Percentiles rank a stretch among this genome's conserved stretches.
Conservation (phyloP, 164 flowering plant genomes). For the Nymphaea colorata region DNA sequence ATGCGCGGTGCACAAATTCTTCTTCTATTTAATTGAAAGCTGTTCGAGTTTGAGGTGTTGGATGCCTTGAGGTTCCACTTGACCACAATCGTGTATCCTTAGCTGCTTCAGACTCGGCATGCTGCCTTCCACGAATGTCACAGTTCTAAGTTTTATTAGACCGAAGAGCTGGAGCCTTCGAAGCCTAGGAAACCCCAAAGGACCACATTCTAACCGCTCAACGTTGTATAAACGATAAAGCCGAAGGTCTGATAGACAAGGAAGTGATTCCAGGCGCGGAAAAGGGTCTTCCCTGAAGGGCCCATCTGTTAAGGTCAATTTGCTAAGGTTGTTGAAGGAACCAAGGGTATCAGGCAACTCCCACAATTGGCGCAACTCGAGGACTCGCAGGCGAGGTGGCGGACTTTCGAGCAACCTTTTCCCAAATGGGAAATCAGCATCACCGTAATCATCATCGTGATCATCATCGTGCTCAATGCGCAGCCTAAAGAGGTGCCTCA, state of each 20-base stretch:
- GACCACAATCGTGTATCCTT: background rate
- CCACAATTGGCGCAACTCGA: background rate
- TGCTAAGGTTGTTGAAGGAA: conserved; percentile 1
- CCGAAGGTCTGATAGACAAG: conserved; percentile 3
- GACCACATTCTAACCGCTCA: no score
- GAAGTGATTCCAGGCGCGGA: conserved; percentile 6
- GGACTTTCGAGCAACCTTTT: background rate
- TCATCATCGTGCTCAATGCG: background rate
- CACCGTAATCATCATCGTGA: no score
- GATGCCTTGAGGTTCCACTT: conserved; percentile 2
- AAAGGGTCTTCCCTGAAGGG: conserved; percentile 5
- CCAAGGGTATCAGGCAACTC: background rate
- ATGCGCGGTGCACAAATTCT: no score
- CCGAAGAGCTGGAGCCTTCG: background rate
- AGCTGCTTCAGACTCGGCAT: conserved; percentile 4
- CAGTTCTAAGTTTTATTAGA: background rate
- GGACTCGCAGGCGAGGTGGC: background rate
- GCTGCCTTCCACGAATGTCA: conserved; percentile 5
- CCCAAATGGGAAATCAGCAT: no score
- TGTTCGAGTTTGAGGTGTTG: background rate
- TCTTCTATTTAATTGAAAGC: background rate
- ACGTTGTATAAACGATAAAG: background rate
- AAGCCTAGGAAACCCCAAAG: no score
- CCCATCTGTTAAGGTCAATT: background rate
- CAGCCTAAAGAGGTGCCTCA: background rate